Percentiles rank a stretch among this genome's conserved stretches.
Conservation (phyloP, 176 grass and related monocot species). For the Paspalum vaginatum region DNA sequence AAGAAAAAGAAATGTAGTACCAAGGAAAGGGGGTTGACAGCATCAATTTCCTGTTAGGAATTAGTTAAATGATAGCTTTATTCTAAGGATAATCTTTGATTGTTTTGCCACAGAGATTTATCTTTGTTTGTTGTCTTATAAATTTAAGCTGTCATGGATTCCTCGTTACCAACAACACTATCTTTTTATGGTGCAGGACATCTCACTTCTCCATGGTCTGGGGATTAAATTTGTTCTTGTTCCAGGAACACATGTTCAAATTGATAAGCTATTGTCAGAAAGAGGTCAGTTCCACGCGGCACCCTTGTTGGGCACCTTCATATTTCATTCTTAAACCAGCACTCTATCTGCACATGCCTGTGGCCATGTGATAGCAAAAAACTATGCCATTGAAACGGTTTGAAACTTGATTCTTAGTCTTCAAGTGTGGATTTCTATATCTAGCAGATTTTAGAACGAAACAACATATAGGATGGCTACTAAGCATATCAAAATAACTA, state of each 20-base stretch:
- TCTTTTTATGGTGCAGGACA: constrained; percentile 60
- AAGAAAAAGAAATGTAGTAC: background rate
- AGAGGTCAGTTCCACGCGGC: constrained; percentile 61
- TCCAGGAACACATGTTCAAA: constrained; percentile 82
- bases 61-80: background rate
- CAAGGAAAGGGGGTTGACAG: background rate
- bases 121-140: constrained; percentile 9
- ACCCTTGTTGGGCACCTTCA: background rate
- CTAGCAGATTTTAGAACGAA: background rate
- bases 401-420: background rate
- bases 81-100: background rate
- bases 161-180: background rate
- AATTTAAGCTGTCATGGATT: constrained; percentile 21
- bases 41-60: background rate
- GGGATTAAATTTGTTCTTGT: constrained; percentile 92
- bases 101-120: background rate
- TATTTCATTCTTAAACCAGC: background rate
- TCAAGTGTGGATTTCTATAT: background rate
- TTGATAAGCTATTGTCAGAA: constrained; percentile 78
- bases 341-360: background rate
- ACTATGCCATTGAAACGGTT: background rate
- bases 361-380: background rate
- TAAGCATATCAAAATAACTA: background rate
- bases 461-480: background rate
- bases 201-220: constrained; percentile 97